Evolutionary conservation across 192 early-diverging fungal species (phyloP), one percentile per base, ranked within the genome.

Genomic region (Oehlia diaphana): DNA sequence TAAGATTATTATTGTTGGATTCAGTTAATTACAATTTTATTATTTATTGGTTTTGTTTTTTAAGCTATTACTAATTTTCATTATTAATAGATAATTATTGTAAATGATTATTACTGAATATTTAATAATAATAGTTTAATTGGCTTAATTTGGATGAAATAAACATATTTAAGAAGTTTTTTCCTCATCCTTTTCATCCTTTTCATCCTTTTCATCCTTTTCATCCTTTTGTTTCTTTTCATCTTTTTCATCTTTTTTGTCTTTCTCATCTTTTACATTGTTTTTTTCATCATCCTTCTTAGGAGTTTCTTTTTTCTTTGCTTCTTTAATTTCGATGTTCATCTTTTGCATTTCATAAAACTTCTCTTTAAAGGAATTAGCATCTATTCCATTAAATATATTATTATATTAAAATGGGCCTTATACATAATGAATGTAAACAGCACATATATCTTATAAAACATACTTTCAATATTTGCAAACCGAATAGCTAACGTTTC

Each of bases 401-500:
- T 73, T 1, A 31, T 26, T 23, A 23, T 12, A 49, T 12, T 49
- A 53, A 23, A 50, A 26, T 16, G 44, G 44, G 10, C 13, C 9
- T 47, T 26, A 21, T 16, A 73, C 42, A 9, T 5, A 73, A 5
- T 19, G 2, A 28, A 23, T 16, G 28, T 13, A 23, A 50, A 49
- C 7, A 53, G 23, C n/a, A 47, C 8, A 50, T 37, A 2, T 12
- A 31, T 31, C 31, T 31, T 31, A 23, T 23, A 13, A 21, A 37
- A 70, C 67, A 6, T 70, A 79, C 77, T 97, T 58, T 99, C 97
- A 63, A 92, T 85, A 91, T 97, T 98, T 81, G 93, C 95, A 77
- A 99, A 97, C 77, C 98, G 94, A 79, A 98, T 96, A 58, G 98
- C 98, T 62, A 99, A 89, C 26, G 95, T 87, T 87, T 98, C 94